Evolutionary conservation across 116 monocot species (phyloP), one percentile per base, ranked within the genome.

Genomic region (Dioscorea cayenensis): DNA sequence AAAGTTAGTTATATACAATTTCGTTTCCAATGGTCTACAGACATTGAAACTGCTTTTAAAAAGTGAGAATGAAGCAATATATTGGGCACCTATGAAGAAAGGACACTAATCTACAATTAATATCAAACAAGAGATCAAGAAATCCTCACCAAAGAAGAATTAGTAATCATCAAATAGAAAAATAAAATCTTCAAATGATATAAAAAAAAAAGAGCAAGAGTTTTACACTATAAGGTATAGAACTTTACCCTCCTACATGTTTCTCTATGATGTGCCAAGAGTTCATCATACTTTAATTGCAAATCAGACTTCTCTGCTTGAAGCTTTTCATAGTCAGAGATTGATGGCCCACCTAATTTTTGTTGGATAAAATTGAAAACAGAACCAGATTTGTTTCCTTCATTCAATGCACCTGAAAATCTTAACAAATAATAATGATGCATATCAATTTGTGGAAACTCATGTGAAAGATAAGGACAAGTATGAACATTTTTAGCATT

Each of bases 311-410:
- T 95, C 82, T 91, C 94, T 63, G 86, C 91, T 66, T 88, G 80
- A 67, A 95, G 86, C 66, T 84, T 95, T 83, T 91, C 95, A 83
- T 84, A 91, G 14, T 91, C 91, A 59, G 86, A 83, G 58, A 95
- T 67, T 60, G 89, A 82, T 43, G 95, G 91, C n/a, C 86, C 86
- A 25, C 95, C 95, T 74, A 95, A 72, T 77, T 89, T 91, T 49
- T 95, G 83, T 72, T 86, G 88, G 68, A 95, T 66, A 67, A 89
- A 95, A 79, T 91, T 95, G 81, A 67, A 69, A 50, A 69, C 20
- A 32, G 35, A 28, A 65, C 11, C 55, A 55, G 55, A 16, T 55
- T 55, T 5, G 14, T 55, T 55, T 55, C 55, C 16, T 55, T 55
- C 55, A 32, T 43, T 55, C 55, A 55, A 18, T 55, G 23, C 29